Base-by-base conservation (phyloP, 768 basidiomycete species). In the Kockovaella imperatae region DNA sequence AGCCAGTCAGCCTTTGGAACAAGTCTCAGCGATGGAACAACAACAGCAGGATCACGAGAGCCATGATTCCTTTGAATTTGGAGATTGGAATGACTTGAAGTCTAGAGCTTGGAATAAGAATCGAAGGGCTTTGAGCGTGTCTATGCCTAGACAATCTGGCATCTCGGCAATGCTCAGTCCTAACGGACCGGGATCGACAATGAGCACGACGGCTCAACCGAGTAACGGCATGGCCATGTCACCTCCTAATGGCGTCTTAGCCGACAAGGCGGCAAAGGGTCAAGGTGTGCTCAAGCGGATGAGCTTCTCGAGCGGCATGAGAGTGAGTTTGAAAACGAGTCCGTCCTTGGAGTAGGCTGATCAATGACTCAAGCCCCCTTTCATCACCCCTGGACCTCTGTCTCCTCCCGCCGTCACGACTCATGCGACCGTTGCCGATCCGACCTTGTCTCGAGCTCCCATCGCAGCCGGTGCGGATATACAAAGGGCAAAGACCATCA, bases 1-100 rank as follows among this genome's bases (percentile, higher is more conserved):
- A 15, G 23, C 21, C 42, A 29, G n/a, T 40, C 8, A 15, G 21
- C 41, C 41, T 11, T 14, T 23, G 26, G 10, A 15, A 7, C 8
- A n/a, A 13, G 21, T 23, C 8, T 8, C 23, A 23, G 31, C 31
- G 13, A 21, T 46, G 18, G 31, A 32, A 11, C 43, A 50, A 13
- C 39, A 56, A 21, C 52, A 59, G 7, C 54, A 62, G 39, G 50
- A 54, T 14, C 59, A 60, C 31, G 63, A 64, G 17, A 17, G 34
- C 17, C 64, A 66, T 44, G 64, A 66, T 36, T 59, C 64, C 8
- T 60, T 66, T 29, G 64, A 66, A 32, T 62, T 66, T 49, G 64
- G 60, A n/a, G 64, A 66, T 59, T 40, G 55, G 5, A 42, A 42
- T 14, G 58, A 60, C 34, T 18, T 63, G 35, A 52, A 47, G 26